These are phyloP conservation scores for Leavenworthia alabamica DNA, from an alignment of 345 rosid species.

Conservation along the genomic window DNA sequence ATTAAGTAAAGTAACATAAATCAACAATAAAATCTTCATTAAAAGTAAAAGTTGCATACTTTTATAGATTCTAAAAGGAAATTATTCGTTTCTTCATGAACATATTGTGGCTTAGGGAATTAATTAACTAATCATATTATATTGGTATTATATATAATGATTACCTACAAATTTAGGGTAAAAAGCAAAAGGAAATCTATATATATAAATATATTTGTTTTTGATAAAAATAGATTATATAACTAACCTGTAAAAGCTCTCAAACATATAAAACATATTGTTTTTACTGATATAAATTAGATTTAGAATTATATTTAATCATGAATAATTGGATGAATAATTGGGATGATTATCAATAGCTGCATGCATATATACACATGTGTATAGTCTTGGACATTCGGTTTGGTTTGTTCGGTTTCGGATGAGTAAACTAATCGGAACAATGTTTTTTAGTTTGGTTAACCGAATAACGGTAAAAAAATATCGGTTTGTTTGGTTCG, in stretches of 20 bases:
- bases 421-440: no score
- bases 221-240: no score
- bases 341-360: background rate
- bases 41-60: constrained; percentile 24
- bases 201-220: background rate
- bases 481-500: no score
- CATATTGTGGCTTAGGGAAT: constrained; percentile 3
- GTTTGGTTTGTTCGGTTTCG: no score
- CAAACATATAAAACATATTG: background rate
- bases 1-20: constrained; percentile 25
- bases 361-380: constrained; percentile 7
- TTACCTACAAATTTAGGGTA: constrained; percentile 12
- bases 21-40: constrained; percentile 17
- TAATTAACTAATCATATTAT: background rate
- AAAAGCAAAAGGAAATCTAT: constrained; percentile 15
- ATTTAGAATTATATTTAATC: background rate
- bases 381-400: no score
- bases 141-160: constrained; percentile 21
- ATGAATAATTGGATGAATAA: background rate
- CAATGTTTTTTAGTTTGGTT: no score
- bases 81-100: constrained; percentile 12
- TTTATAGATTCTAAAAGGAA: constrained; percentile 10
- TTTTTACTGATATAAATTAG: background rate
- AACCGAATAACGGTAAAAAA: no score
- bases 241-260: no score